phyloP scores from a whole-genome alignment of 2,329 filamentous ascomycete species.

The Laburnicola sp. region DNA sequence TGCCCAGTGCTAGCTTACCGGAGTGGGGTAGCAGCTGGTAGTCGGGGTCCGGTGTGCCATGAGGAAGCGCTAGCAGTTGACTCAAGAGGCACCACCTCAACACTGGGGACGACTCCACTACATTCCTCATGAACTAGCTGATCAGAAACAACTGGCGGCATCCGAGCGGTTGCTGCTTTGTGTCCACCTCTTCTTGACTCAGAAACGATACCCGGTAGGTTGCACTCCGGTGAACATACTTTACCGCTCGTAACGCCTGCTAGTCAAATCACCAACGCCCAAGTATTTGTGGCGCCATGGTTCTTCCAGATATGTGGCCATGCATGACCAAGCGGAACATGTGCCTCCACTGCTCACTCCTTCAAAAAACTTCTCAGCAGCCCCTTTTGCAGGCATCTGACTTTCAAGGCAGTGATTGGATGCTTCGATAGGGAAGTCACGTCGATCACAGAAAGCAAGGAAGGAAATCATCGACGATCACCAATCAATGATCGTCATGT shows the following conservation, averaged over 20 bases:
- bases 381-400: not conserved
- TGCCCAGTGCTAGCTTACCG: not conserved
- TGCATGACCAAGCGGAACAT: constrained; percentile 1
- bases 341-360: not conserved
- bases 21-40: not conserved
- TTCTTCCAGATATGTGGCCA: not conserved
- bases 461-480: not conserved
- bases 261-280: not conserved
- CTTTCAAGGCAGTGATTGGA: not conserved
- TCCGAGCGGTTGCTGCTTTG: not conserved
- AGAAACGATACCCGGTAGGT: not conserved
- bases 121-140: not conserved
- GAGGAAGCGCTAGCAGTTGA: not conserved
- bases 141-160: not conserved
- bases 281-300: constrained; percentile 1
- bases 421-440: not conserved
- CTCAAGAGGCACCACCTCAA: constrained; percentile 1
- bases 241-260: constrained; percentile 6
- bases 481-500: no score
- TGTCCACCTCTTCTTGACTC: not conserved
- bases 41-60: not conserved
- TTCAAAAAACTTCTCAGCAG: not conserved
- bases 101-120: not conserved
- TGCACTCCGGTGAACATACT: not conserved
- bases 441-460: not conserved